Evolutionary conservation across 1,284 basidiomycete species (phyloP).

Genomic region (Trichosporon sp.): DNA sequence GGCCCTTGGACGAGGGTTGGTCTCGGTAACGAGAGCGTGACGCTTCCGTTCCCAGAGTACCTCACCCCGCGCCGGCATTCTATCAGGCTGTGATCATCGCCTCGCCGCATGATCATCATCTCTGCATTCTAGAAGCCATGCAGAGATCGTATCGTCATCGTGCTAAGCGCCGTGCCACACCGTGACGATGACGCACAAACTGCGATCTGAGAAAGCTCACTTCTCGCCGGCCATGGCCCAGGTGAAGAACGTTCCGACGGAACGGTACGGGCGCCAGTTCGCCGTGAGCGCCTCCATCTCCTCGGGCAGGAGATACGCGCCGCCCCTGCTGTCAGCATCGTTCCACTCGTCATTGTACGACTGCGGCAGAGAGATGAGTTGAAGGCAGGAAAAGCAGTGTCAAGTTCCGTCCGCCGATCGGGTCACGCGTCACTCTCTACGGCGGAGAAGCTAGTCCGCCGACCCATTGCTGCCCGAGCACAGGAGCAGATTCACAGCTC

Average conservation of each 20-base stretch:
- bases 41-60: not conserved
- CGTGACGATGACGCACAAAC: not conserved
- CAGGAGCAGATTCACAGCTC: not conserved
- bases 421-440: not conserved
- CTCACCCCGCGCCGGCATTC: not conserved
- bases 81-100: too few relatives aligned
- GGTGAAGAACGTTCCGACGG: slow-evolving; percentile 63
- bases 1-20: not conserved
- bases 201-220: not conserved
- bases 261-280: slow-evolving; percentile 76
- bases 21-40: not conserved
- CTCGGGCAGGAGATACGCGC: slow-evolving; percentile 71
- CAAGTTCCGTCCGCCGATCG: not conserved
- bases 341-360: too few relatives aligned
- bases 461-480: not conserved
- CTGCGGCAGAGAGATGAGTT: too few relatives aligned
- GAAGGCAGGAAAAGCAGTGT: not conserved
- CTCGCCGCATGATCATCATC: too few relatives aligned
- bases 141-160: too few relatives aligned
- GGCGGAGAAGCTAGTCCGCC: not conserved
- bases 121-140: too few relatives aligned
- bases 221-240: slow-evolving; percentile 53
- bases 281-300: slow-evolving; percentile 81
- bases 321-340: slow-evolving; percentile 60
- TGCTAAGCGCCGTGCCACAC: not conserved